These are phyloP conservation scores for Trichoderma polysporum DNA, from an alignment of 2,329 filamentous ascomycete genomes.

Conservation along the genomic window DNA sequence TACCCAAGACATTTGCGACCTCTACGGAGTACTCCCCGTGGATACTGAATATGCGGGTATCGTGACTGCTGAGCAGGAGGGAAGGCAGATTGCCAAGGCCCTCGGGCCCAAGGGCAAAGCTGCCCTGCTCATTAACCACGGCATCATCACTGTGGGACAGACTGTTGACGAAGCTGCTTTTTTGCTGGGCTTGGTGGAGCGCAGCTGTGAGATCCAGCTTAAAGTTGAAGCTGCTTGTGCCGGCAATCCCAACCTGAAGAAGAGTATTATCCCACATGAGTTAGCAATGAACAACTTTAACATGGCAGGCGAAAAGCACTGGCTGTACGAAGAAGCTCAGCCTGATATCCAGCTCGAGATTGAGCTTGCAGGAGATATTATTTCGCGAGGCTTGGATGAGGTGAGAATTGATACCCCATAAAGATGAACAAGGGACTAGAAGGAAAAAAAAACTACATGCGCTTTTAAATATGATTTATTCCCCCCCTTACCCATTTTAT, in stretches of 20 bases:
- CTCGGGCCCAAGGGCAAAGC: constrained; percentile 60
- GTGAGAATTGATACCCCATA: constrained; percentile 23
- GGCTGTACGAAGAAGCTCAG: constrained; percentile 47
- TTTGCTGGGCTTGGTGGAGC: constrained; percentile 66
- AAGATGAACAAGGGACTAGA: not conserved
- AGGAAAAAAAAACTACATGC: not conserved
- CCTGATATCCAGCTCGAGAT: constrained; percentile 49
- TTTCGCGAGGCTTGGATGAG: constrained; percentile 29
- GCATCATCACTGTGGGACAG: constrained; percentile 65
- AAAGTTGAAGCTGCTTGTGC: constrained; percentile 64
- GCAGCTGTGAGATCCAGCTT: constrained; percentile 67
- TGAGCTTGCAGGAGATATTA: constrained; percentile 38
- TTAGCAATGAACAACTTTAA: constrained; percentile 40
- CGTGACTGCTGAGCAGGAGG: constrained; percentile 62
- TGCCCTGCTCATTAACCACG: constrained; percentile 69
- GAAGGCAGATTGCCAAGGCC: constrained; percentile 60
- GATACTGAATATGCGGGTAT: constrained; percentile 59
- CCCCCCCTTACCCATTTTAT: not conserved
- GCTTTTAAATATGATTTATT: not conserved
- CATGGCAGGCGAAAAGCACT: constrained; percentile 48
- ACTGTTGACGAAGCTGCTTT: constrained; percentile 76
- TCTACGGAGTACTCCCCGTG: constrained; percentile 62
- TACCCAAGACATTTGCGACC: constrained; percentile 64
- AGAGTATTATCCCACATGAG: constrained; percentile 43
- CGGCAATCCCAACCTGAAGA: constrained; percentile 40